Evolutionary conservation across 176 grass and related monocot genomes (phyloP).

Genomic region (Triticum monococcum): DNA sequence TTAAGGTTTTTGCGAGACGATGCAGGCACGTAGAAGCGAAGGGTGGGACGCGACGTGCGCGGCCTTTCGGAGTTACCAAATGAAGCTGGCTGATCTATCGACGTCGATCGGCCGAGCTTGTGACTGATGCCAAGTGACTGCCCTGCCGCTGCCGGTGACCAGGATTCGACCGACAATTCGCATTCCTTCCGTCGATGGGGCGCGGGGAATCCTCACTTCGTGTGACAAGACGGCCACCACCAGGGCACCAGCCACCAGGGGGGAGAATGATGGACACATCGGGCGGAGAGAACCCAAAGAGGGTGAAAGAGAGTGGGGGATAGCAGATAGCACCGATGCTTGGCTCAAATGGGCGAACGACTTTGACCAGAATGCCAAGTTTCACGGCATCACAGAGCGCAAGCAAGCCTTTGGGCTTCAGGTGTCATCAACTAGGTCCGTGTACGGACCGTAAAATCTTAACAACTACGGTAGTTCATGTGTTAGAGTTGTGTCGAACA

Average conservation of each 20-base stretch:
- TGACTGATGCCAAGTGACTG: not conserved
- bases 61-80: slow-evolving; percentile 35
- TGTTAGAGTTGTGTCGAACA: no score
- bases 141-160: not conserved
- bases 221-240: slow-evolving; percentile 37
- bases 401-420: not conserved
- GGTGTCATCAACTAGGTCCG: not conserved
- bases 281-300: not conserved
- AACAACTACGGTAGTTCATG: not conserved
- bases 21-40: not conserved
- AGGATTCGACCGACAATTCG: slow-evolving; percentile 28
- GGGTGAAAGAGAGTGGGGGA: not conserved
- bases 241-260: not conserved
- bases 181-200: not conserved
- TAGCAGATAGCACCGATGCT: slow-evolving; percentile 6
- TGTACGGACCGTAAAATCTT: not conserved
- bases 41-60: no score
- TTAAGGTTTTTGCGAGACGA: no score
- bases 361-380: slow-evolving; percentile 20
- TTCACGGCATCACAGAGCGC: not conserved
- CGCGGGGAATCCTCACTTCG: not conserved
- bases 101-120: not conserved
- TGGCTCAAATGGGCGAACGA: slow-evolving; percentile 14
- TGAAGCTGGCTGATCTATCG: not conserved
- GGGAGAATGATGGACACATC: slow-evolving; percentile 13